These are phyloP conservation scores for Yarrowia deformans DNA, from an alignment of 805 yeast genomes.

Conservation along the genomic window DNA sequence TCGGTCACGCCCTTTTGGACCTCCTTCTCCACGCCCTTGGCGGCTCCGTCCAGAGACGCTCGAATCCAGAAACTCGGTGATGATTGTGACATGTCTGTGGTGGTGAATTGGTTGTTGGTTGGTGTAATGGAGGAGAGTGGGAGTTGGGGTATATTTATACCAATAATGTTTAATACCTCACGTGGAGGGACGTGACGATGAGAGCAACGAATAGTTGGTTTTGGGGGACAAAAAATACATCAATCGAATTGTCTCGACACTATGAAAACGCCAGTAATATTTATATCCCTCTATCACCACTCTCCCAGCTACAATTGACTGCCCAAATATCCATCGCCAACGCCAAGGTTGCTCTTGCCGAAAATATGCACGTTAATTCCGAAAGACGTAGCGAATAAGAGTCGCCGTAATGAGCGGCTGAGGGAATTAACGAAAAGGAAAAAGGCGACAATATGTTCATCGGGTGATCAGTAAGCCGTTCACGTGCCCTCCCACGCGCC, in stretches of 20 bases:
- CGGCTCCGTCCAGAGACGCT: slow-evolving; percentile 47
- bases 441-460: too few relatives aligned
- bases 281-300: too few relatives aligned
- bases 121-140: neutral
- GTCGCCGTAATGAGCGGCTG: neutral
- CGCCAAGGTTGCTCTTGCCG: slow-evolving; percentile 39
- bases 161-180: slow-evolving; percentile 18
- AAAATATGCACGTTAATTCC: slow-evolving; percentile 31
- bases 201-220: neutral
- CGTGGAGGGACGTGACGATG: neutral
- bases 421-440: too few relatives aligned
- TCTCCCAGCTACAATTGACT: neutral
- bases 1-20: slow-evolving; percentile 15
- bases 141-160: neutral
- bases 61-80: slow-evolving; percentile 47
- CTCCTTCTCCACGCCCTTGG: slow-evolving; percentile 50
- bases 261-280: too few relatives aligned
- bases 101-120: neutral
- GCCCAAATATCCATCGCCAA: neutral
- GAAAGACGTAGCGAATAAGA: slow-evolving; percentile 7
- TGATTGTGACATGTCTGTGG: slow-evolving; percentile 12
- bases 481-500: neutral
- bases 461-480: neutral
- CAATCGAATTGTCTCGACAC: neutral
- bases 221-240: too few relatives aligned